Evolutionary conservation across 306 rosid species (phyloP).

Genomic region (Prunus persica): Prunus_persica_NCBIv2 NC_034011.1:9726001-9726500

Average conservation of each 20-base stretch:
- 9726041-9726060: conserved; percentile 26
- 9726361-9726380: conserved; percentile 18
- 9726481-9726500: conserved; percentile 21
- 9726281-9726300: conserved; percentile 21
- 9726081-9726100: conserved; percentile 24
- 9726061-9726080: conserved; percentile 22
- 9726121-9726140: conserved; percentile 21
- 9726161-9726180: conserved; percentile 25
- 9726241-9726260: conserved; percentile 17
- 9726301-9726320: conserved; percentile 18
- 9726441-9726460: conserved; percentile 12
- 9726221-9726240: conserved; percentile 16
- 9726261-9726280: conserved; percentile 26
- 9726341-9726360: conserved; percentile 21
- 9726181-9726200: conserved; percentile 24
- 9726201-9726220: conserved; percentile 13
- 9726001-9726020: conserved; percentile 26
- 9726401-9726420: conserved; percentile 22
- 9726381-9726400: conserved; percentile 23
- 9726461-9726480: conserved; percentile 20
- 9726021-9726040: conserved; percentile 29
- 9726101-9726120: conserved; percentile 20
- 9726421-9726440: conserved; percentile 17
- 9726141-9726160: conserved; percentile 9
- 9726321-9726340: conserved; percentile 23